These are phyloP conservation scores for Cercophora scortea DNA, from an alignment of 495 filamentous ascomycete species.

Conservation along the genomic window DNA sequence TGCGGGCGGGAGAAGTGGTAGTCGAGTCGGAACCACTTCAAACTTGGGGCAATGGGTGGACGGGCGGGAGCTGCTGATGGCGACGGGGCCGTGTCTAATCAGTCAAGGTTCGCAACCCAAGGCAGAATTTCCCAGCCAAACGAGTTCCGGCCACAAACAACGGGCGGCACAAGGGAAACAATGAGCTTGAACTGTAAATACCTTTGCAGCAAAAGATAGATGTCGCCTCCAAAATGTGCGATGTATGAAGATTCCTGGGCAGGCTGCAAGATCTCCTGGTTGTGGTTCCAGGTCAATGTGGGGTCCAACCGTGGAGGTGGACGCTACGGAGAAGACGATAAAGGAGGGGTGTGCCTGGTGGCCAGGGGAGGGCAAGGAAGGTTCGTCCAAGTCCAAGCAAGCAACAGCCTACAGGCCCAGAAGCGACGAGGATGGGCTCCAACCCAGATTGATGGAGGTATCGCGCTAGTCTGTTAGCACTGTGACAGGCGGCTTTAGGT, in stretches of 20 bases:
- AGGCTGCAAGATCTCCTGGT: not conserved
- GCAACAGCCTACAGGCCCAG: not conserved
- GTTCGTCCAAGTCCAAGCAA: not conserved
- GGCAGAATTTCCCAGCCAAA: no score
- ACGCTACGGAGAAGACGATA: constrained; percentile 3
- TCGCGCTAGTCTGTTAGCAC: no score
- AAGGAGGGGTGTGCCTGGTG: constrained; percentile 19
- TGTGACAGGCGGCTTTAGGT: no score
- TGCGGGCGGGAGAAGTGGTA: not conserved
- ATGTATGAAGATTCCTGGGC: not conserved
- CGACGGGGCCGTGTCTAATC: not conserved
- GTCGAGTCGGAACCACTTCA: not conserved
- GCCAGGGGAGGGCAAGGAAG: not conserved
- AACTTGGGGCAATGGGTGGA: not conserved
- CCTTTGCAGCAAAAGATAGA: no score
- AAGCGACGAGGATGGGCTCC: no score
- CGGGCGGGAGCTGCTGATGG: not conserved
- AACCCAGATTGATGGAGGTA: no score
- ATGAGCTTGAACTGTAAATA: not conserved
- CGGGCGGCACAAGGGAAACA: not conserved
- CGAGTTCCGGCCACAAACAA: no score
- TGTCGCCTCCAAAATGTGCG: not conserved
- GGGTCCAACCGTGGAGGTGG: constrained; percentile 9
- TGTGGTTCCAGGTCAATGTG: constrained; percentile 9
- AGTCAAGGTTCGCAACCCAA: no score